A percentile compares a stretch with the other conserved stretches of the same genome.
phyloP scores from a whole-genome alignment of 2,329 filamentous ascomycete genomes.

The Neofusicoccum laricinum region DNA sequence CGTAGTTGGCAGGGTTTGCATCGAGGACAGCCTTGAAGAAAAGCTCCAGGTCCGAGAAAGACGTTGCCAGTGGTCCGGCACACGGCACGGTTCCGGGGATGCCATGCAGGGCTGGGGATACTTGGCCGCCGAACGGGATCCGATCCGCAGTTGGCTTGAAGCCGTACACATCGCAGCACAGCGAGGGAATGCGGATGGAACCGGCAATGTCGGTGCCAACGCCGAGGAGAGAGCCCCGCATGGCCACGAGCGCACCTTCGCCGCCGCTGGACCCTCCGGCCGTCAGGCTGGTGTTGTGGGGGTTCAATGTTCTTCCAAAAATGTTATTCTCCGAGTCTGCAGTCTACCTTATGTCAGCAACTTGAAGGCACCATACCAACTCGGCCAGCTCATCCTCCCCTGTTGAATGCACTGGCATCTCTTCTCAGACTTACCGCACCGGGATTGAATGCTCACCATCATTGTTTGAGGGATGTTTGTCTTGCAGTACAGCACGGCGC shows the following conservation, averaged over 20 bases:
- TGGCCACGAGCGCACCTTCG: conserved; percentile 54
- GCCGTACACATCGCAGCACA: conserved; percentile 14
- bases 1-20: conserved; percentile 51
- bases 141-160: conserved; percentile 36
- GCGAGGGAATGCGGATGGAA: conserved; percentile 16
- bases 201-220: conserved; percentile 36
- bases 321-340: conserved; percentile 50
- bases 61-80: conserved; percentile 53
- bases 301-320: conserved; percentile 53
- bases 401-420: neutral
- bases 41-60: conserved; percentile 50
- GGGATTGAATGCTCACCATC: conserved; percentile 40
- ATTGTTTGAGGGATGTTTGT: conserved; percentile 55
- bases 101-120: conserved; percentile 41
- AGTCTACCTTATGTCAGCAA: conserved; percentile 21
- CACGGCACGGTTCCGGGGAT: conserved; percentile 44
- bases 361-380: no score
- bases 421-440: neutral
- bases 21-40: conserved; percentile 55
- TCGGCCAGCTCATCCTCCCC: no score
- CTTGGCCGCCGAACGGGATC: conserved; percentile 38
- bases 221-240: conserved; percentile 53
- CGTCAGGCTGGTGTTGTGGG: conserved; percentile 50
- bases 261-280: conserved; percentile 55
- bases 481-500: conserved; percentile 51